Evolutionary conservation across 176 grass and related monocot genomes (phyloP), one percentile per base, ranked within the genome.

Genomic region (Puya raimondii): DNA sequence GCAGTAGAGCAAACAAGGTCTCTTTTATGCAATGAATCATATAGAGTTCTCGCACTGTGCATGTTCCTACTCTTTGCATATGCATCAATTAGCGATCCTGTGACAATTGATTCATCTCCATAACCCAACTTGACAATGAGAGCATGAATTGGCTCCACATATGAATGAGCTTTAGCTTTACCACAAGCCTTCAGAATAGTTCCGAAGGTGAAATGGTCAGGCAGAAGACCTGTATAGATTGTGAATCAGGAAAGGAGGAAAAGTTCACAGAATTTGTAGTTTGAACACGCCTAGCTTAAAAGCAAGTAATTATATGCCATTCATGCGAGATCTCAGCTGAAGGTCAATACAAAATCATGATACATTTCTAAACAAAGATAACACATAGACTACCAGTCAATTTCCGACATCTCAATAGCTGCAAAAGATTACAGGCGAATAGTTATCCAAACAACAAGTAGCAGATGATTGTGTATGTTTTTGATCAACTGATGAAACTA

Each of bases 141-240:
- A 66, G 78, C 64, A 67, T 91, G 88, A 71, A 91, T 81, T 65
- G 82, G 48, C 61, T 84, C 77, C 11, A 84, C 75, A 59, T 86
- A 74, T 23, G 23, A 11, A 29, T 68, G 64, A 50, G 68, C 26
- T 77, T 67, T 72, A 66, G 81, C 65, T 14, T 52, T 61, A 72
- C 88, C 80, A 74, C 78, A 84, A 0, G 80, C 83, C 70, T 83
- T 91, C 58, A 96, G 76, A 79, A 78, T 69, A 70, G 74, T 91
- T 67, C 80, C 88, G 84, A 88, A 84, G 16, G 88, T 96, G 65
- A 91, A 86, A 73, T 84, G 85, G 65, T 96, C 91, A 47, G 88
- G 91, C 11, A 33, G 17, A 51, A 85, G 78, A 12, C 49, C 91
- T 96, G 82, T 86, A 23, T 42, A 71, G 49, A 27, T 65, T 56